Conservation (phyloP, 441 rosid species). For the Populus hybrid region DNA sequence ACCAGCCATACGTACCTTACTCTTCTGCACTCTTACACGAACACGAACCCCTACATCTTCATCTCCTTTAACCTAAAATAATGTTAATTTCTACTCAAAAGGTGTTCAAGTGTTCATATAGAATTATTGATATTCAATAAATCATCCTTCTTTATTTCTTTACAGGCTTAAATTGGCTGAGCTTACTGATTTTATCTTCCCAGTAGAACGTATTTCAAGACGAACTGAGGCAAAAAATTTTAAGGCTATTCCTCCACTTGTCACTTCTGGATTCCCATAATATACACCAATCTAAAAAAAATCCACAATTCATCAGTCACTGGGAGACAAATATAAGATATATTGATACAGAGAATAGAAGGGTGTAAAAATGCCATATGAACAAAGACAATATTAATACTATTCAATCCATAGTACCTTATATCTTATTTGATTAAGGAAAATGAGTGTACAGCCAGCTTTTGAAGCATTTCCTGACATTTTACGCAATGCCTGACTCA, state of each 20-base stretch:
- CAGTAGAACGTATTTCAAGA: constrained; percentile 84
- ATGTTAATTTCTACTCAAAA: neutral
- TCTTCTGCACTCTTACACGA: constrained; percentile 94
- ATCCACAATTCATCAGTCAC: constrained; percentile 28
- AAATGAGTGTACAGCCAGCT: constrained; percentile 94
- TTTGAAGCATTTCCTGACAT: constrained; percentile 99
- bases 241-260: constrained; percentile 94
- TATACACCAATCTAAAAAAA: constrained; percentile 80
- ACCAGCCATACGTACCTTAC: constrained; percentile 60
- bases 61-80: constrained; percentile 75
- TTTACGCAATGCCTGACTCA: constrained; percentile 99
- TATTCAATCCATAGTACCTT: constrained; percentile 48
- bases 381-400: neutral
- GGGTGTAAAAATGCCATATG: neutral
- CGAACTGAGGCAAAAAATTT: constrained; percentile 96
- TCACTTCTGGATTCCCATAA: constrained; percentile 97
- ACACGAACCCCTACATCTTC: constrained; percentile 89
- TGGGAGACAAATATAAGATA: neutral
- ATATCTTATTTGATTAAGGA: constrained; percentile 90
- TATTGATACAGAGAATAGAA: neutral
- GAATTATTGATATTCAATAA: neutral
- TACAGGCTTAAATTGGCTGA: constrained; percentile 9
- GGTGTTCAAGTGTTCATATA: neutral
- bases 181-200: constrained; percentile 97
- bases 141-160: constrained; percentile 3